Evolutionary conservation across 768 basidiomycete genomes (phyloP).

Genomic region (Collybiopsis luxurians): DNA sequence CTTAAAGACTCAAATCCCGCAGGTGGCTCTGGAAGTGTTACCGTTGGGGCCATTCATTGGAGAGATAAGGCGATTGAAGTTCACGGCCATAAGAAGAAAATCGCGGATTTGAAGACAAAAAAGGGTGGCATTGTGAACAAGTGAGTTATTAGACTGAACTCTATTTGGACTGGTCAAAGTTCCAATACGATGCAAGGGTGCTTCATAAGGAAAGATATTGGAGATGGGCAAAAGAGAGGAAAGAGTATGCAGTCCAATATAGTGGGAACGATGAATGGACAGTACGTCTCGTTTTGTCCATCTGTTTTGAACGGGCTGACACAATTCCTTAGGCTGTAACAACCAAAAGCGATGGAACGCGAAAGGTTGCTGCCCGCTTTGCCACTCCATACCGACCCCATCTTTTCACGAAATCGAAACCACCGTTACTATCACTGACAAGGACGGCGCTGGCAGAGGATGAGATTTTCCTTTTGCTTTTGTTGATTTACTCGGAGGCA

Average conservation of each 20-base stretch:
- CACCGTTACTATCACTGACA: conserved; percentile 36
- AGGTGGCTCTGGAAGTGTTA: conserved; percentile 15
- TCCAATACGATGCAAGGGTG: background rate
- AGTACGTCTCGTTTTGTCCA: conserved; percentile 22
- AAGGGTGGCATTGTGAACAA: conserved; percentile 35
- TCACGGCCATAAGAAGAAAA: conserved; percentile 34
- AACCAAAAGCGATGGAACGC: conserved; percentile 19
- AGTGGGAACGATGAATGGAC: conserved; percentile 46
- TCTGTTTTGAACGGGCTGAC: background rate
- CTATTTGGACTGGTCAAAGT: background rate
- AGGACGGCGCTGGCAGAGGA: conserved; percentile 38
- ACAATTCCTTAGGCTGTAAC: conserved; percentile 8
- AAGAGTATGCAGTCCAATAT: conserved; percentile 40
- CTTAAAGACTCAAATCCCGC: conserved; percentile 47
- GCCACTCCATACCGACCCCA: conserved; percentile 46
- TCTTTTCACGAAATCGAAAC: conserved; percentile 42
- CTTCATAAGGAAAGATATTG: conserved; percentile 35
- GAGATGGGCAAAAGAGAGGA: conserved; percentile 41
- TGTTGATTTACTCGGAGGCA: conserved; percentile 37
- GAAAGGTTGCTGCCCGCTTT: conserved; percentile 35
- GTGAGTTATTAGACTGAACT: conserved; percentile 17
- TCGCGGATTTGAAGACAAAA: conserved; percentile 39
- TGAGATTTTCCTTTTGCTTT: conserved; percentile 37
- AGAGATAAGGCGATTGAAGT: conserved; percentile 47
- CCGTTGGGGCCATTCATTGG: conserved; percentile 52